Evolutionary conservation across 1,284 basidiomycete species (phyloP).

Genomic region (Phlebopus sp.): DNA sequence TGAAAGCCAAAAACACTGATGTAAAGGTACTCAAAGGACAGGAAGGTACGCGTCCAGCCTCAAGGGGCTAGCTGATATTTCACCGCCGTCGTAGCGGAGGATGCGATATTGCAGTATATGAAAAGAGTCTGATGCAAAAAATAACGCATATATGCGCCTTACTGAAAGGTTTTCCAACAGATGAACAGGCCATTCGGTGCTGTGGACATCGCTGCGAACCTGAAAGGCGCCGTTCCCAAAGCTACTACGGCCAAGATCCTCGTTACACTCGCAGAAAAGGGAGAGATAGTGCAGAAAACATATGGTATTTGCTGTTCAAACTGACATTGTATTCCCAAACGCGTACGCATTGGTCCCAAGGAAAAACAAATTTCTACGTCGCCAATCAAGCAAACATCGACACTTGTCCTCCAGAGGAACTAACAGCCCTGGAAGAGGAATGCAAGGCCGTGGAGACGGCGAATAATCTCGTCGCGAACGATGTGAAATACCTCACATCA

Average conservation of each 20-base stretch:
- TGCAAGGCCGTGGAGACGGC: conserved; percentile 55
- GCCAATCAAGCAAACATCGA: conserved; percentile 67
- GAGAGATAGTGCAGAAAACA: conserved; percentile 69
- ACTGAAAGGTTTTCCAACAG: conserved; percentile 32
- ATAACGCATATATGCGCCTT: conserved; percentile 3
- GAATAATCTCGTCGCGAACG: conserved; percentile 50
- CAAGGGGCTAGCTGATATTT: conserved; percentile 1
- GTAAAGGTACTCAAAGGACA: conserved; percentile 65
- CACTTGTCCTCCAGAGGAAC: conserved; percentile 54
- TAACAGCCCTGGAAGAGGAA: conserved; percentile 56
- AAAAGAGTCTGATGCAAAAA: conserved; percentile 46
- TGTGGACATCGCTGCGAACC: conserved; percentile 83
- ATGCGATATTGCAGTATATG: conserved; percentile 69
- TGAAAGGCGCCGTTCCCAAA: conserved; percentile 84
- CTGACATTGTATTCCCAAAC: background rate
- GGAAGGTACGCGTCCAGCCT: conserved; percentile 45
- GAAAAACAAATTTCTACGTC: conserved; percentile 84
- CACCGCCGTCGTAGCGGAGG: conserved; percentile 50
- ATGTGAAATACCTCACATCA: conserved; percentile 36
- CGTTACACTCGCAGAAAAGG: conserved; percentile 71
- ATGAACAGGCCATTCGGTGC: conserved; percentile 78
- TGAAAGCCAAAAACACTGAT: conserved; percentile 47
- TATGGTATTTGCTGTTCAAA: conserved; percentile 53
- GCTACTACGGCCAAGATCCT: conserved; percentile 81
- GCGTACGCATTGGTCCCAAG: conserved; percentile 38